Evolutionary conservation across 2,329 filamentous ascomycete genomes (phyloP).

Genomic region (Anthostomella pinea): DNA sequence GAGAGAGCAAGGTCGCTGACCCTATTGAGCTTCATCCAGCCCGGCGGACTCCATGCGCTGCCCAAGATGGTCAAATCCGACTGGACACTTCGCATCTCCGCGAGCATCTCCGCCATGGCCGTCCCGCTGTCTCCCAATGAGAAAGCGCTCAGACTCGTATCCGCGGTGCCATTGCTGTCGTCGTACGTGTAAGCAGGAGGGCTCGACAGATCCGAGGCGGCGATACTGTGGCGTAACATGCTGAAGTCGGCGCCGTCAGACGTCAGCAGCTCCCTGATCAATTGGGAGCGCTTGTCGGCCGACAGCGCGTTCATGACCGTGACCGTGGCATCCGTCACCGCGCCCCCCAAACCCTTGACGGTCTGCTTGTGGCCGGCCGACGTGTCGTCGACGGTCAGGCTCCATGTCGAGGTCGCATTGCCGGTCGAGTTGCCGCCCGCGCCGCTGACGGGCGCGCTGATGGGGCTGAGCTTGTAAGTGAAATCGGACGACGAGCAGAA

Average conservation of each 20-base stretch:
- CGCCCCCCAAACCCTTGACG: constrained; percentile 40
- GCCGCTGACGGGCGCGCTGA: constrained; percentile 33
- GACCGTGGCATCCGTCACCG: constrained; percentile 41
- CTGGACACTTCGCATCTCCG: constrained; percentile 34
- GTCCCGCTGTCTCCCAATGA: constrained; percentile 37
- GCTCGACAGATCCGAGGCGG: constrained; percentile 38
- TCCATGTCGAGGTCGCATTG: constrained; percentile 38
- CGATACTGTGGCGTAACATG: constrained; percentile 40
- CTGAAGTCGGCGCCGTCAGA: constrained; percentile 37
- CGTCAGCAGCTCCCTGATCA: constrained; percentile 37
- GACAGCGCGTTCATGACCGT: constrained; percentile 36
- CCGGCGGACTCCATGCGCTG: constrained; percentile 39
- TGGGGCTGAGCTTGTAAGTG: constrained; percentile 33
- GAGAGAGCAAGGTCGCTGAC: constrained; percentile 8
- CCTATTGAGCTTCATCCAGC: constrained; percentile 41
- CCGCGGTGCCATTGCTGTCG: constrained; percentile 32
- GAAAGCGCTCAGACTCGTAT: constrained; percentile 32
- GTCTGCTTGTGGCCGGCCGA: constrained; percentile 37
- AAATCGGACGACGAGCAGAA: constrained; percentile 37
- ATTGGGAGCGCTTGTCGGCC: constrained; percentile 25
- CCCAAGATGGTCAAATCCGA: constrained; percentile 37
- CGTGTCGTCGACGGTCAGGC: constrained; percentile 38
- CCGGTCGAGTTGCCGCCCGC: constrained; percentile 35
- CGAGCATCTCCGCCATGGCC: constrained; percentile 37
- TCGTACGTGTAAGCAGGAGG: constrained; percentile 41